Conservation (phyloP, 2,329 filamentous ascomycete genomes). For the Ambrosiella beaveri region DNA sequence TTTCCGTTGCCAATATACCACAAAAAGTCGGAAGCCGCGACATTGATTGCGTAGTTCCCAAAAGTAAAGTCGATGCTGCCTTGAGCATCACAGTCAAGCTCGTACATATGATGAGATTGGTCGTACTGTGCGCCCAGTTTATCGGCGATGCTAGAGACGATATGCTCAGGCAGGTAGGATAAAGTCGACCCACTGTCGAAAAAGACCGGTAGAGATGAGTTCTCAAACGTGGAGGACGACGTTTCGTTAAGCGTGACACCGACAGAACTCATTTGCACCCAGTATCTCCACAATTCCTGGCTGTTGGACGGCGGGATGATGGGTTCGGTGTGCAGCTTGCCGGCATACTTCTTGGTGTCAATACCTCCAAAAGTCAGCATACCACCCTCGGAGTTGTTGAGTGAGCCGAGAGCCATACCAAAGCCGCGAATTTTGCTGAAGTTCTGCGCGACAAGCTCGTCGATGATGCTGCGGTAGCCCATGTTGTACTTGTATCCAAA, state of each 20-base stretch:
- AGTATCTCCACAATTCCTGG: slow-evolving; percentile 22
- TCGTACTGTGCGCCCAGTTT: slow-evolving; percentile 29
- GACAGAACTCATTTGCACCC: slow-evolving; percentile 25
- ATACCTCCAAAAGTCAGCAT: slow-evolving; percentile 28
- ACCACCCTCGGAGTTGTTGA: slow-evolving; percentile 17
- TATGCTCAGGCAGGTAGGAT: slow-evolving; percentile 43
- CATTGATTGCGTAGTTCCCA: slow-evolving; percentile 26
- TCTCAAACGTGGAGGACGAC: slow-evolving; percentile 16
- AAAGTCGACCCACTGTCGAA: slow-evolving; percentile 52
- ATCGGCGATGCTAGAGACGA: slow-evolving; percentile 30
- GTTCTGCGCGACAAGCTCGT: slow-evolving; percentile 18
- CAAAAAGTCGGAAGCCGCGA: slow-evolving; percentile 30
- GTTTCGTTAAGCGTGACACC: slow-evolving; percentile 14
- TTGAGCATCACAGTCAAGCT: slow-evolving; percentile 28
- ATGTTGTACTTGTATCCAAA: slow-evolving; percentile 18
- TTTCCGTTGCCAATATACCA: slow-evolving; percentile 21
- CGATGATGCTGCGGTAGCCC: slow-evolving; percentile 18
- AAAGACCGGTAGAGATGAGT: slow-evolving; percentile 28
- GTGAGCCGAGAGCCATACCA: slow-evolving; percentile 20
- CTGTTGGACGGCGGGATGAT: slow-evolving; percentile 18
- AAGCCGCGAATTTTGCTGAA: slow-evolving; percentile 19
- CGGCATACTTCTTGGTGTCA: slow-evolving; percentile 28
- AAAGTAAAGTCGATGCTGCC: slow-evolving; percentile 32
- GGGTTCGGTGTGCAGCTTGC: slow-evolving; percentile 19
- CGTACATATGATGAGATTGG: slow-evolving; percentile 25